Conservation (phyloP, 2,329 filamentous ascomycete genomes). For the Trichoderma simmonsii region DNA sequence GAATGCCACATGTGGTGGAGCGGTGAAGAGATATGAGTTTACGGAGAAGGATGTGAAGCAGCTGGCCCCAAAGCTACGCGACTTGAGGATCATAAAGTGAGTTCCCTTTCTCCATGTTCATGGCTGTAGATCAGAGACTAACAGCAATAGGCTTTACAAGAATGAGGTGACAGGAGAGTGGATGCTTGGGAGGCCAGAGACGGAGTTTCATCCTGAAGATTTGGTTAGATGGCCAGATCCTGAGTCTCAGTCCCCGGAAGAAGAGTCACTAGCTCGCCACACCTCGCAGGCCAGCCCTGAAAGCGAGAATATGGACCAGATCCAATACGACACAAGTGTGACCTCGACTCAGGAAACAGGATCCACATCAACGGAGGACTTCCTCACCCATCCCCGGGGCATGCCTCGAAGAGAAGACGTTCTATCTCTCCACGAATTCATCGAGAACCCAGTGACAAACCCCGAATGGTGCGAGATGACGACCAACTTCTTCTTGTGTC, state of each 20-base stretch:
- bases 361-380: background rate
- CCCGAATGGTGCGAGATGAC: conserved; percentile 9
- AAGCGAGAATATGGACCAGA: background rate
- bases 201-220: conserved; percentile 18
- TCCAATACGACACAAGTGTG: background rate
- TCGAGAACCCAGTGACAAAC: background rate
- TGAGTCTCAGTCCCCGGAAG: background rate
- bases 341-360: background rate
- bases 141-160: background rate
- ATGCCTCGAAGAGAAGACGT: conserved; percentile 16
- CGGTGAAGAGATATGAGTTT: conserved; percentile 25
- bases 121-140: background rate
- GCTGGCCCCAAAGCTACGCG: conserved; percentile 11
- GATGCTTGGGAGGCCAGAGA: conserved; percentile 14
- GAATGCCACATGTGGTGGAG: conserved; percentile 24
- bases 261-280: background rate
- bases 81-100: conserved; percentile 6
- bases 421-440: conserved; percentile 1
- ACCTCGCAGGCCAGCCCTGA: background rate
- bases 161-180: background rate
- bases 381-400: background rate
- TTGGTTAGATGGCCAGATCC: conserved; percentile 6
- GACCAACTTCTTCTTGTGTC: conserved; percentile 25
- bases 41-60: conserved; percentile 22
- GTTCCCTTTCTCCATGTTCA: background rate